Evolutionary conservation across 2,329 filamentous ascomycete genomes (phyloP), one percentile per base, ranked within the genome.

Genomic region (Catunica adiposa): DNA sequence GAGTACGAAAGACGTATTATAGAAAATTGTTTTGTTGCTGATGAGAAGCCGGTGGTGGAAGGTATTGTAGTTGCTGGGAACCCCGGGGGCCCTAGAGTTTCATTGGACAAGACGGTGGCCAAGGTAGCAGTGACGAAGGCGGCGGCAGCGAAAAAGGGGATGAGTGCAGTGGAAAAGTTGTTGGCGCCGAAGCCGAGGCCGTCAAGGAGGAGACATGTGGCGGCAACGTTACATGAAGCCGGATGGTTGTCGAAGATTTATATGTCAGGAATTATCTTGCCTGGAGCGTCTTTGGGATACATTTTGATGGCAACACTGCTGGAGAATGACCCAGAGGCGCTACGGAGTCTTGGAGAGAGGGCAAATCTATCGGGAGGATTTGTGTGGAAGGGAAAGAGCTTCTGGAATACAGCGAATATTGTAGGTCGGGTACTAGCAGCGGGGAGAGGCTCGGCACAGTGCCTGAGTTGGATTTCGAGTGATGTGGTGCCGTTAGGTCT

Each of bases 201-300:
- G 4, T 69, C 71, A 1, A 71, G 76, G 57, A 71, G 75, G 37
- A 71, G 73, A 50, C 79, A 73, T 60, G 69, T 82, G 52, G 74
- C 78, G 15, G 77, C 79, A 1, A 75, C 75, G 1, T 67, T 83
- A 22, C 75, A 80, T 59, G 68, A 74, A 1, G 73, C 76, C 0
- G 81, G 82, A 1, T 84, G 81, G 82, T 70, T 84, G 17, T 83
- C 80, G 3, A 80, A 80, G 64, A 82, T 79, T 23, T 84, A 83
- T 61, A 69, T 84, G 6, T 83, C 79, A 34, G 80, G 81, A 0
- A 64, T 84, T 47, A 73, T 84, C 62, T 68, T 84, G 7, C 82
- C 81, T 0, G 81, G 81, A 2, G 81, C 84, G 60, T 72, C 73
- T 1, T 62, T 84, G 26, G 73, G 75, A 53, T 80, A 83, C 62